Percentiles rank a stretch among this genome's conserved stretches.
These are phyloP conservation scores for Trichosporon sp. DNA, from an alignment of 1,284 basidiomycete species.

Conservation along the genomic window DNA sequence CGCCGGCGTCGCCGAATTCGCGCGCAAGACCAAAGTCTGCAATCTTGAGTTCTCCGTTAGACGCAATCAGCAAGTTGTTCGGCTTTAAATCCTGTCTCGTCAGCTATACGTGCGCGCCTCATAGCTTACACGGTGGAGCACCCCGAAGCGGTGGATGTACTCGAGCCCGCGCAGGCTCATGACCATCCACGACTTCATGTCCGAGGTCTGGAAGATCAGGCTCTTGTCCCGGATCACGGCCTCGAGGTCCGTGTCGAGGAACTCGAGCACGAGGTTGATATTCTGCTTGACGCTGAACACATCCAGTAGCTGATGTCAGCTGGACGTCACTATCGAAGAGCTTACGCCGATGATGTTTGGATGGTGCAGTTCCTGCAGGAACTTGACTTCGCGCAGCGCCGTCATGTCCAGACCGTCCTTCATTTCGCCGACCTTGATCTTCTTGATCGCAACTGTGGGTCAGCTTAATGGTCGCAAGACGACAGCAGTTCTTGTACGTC, in stretches of 20 bases:
- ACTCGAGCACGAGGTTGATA: slow-evolving; percentile 95
- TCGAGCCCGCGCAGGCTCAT: slow-evolving; percentile 96
- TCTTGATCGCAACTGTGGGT: slow-evolving; percentile 85
- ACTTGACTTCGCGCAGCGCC: slow-evolving; percentile 96
- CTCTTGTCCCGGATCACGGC: slow-evolving; percentile 91
- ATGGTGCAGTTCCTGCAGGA: slow-evolving; percentile 87
- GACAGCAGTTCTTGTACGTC: too few species aligned
- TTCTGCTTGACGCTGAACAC: slow-evolving; percentile 96
- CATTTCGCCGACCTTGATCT: slow-evolving; percentile 94
- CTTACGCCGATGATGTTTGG: slow-evolving; percentile 88
- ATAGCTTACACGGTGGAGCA: slow-evolving; percentile 76
- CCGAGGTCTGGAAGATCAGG: slow-evolving; percentile 85
- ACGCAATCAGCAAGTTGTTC: slow-evolving; percentile 93
- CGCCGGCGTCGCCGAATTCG: slow-evolving; percentile 73
- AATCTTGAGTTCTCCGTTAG: slow-evolving; percentile 87
- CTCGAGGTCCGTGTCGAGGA: slow-evolving; percentile 95
- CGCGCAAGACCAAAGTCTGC: slow-evolving; percentile 98
- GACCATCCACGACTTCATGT: slow-evolving; percentile 98
- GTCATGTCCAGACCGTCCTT: slow-evolving; percentile 99
- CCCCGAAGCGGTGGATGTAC: slow-evolving; percentile 91
- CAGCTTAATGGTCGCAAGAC: slow-evolving; percentile 29
- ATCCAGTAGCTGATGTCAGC: slow-evolving; percentile 69
- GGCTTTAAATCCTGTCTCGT: slow-evolving; percentile 87
- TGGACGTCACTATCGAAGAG: background rate
- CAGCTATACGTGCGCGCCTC: background rate